Percentiles rank a stretch among this genome's conserved stretches.
Conservation (phyloP, 2,329 filamentous ascomycete genomes). For the Dothideomycetes sp. region DNA sequence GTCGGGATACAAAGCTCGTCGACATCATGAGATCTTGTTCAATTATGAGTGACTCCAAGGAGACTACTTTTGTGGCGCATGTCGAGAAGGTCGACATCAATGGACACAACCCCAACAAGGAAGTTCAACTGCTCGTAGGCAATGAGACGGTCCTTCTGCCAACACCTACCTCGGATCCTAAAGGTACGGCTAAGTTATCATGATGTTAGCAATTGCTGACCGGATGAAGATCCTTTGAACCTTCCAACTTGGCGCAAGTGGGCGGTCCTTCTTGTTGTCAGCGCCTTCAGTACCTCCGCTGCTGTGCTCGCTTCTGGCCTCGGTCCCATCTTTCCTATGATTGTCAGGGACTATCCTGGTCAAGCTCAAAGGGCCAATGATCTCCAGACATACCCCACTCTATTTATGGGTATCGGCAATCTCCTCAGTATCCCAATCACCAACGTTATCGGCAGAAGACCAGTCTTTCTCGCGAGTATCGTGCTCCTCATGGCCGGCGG, state of each 20-base stretch:
- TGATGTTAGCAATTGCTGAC: background rate
- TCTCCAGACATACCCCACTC: constrained; percentile 25
- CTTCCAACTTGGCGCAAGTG: constrained; percentile 10
- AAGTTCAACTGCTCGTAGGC: no score
- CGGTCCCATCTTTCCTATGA: constrained; percentile 8
- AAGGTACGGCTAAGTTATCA: background rate
- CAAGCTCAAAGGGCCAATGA: background rate
- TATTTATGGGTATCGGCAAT: constrained; percentile 26
- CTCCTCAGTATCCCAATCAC: constrained; percentile 28
- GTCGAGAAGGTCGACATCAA: no score
- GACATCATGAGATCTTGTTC: no score
- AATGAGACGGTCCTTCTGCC: constrained; percentile 11
- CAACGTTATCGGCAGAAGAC: constrained; percentile 25
- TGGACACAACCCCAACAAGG: no score
- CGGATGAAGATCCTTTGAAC: constrained; percentile 10
- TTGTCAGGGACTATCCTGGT: constrained; percentile 9
- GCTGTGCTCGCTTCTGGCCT: constrained; percentile 4
- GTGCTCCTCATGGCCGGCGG: constrained; percentile 22
- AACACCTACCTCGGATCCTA: constrained; percentile 8
- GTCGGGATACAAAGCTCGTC: no score
- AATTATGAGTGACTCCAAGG: no score
- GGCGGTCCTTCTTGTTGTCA: constrained; percentile 4
- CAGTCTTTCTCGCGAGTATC: constrained; percentile 24
- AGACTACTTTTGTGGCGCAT: no score
- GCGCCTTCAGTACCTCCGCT: background rate